Percentiles rank a stretch among this genome's conserved stretches.
Evolutionary conservation across 2,329 filamentous ascomycete species (phyloP).

Genomic region (Corynespora cassiicola): DNA sequence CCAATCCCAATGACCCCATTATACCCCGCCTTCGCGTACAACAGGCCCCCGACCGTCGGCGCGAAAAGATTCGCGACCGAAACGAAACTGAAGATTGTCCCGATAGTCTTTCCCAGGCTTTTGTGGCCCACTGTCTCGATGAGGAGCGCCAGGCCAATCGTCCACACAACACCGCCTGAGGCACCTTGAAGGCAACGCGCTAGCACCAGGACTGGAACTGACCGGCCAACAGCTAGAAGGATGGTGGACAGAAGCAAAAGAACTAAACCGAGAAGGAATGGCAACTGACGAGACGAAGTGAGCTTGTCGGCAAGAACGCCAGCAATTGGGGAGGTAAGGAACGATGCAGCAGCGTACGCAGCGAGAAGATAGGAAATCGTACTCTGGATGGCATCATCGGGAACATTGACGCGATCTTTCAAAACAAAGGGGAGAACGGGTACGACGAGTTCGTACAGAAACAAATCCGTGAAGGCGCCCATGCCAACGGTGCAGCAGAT

Average conservation of each 20-base stretch:
- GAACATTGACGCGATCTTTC: conserved; percentile 56
- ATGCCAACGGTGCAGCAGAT: conserved; percentile 64
- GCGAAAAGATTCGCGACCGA: conserved; percentile 63
- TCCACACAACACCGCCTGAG: conserved; percentile 66
- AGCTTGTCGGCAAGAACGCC: conserved; percentile 62
- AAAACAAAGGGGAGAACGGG: conserved; percentile 66
- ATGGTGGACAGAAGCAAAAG: conserved; percentile 62
- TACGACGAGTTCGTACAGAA: conserved; percentile 66
- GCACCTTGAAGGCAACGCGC: conserved; percentile 65
- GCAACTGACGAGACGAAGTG: conserved; percentile 59
- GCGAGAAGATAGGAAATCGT: conserved; percentile 62
- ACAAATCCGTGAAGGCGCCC: conserved; percentile 65
- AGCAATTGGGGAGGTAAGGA: conserved; percentile 58
- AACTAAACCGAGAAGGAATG: conserved; percentile 64
- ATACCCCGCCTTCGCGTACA: conserved; percentile 66
- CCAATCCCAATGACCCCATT: conserved; percentile 65
- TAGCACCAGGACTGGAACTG: conserved; percentile 55
- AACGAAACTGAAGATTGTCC: conserved; percentile 66
- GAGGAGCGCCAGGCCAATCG: conserved; percentile 64
- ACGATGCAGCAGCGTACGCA: conserved; percentile 60
- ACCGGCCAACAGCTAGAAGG: conserved; percentile 60
- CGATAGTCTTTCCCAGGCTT: conserved; percentile 67
- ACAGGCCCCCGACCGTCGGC: conserved; percentile 65
- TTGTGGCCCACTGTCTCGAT: conserved; percentile 64
- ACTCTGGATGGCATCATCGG: conserved; percentile 57